Evolutionary conservation across 2,329 filamentous ascomycete genomes (phyloP).

Genomic region (Scopulariopsis brevicaulis): DNA sequence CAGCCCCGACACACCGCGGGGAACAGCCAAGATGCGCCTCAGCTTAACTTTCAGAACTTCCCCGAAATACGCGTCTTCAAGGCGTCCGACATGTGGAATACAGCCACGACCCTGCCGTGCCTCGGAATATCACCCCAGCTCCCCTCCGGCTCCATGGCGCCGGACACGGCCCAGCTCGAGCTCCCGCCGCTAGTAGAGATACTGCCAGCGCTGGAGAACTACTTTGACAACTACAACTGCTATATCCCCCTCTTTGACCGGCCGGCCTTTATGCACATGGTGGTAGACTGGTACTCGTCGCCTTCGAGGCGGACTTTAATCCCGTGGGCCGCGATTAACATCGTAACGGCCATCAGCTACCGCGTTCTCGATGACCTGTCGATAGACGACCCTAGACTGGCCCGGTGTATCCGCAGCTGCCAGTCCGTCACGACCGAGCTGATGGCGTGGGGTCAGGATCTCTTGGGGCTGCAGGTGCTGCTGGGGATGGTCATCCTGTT

Average conservation of each 20-base stretch:
- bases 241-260: slow-evolving; percentile 25
- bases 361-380: slow-evolving; percentile 7
- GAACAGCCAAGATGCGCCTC: neutral
- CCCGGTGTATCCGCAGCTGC: slow-evolving; percentile 22
- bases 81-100: neutral
- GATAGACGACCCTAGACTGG: slow-evolving; percentile 3
- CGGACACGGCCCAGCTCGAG: neutral
- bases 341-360: slow-evolving; percentile 24
- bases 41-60: neutral
- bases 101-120: neutral
- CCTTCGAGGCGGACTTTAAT: slow-evolving; percentile 11
- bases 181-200: slow-evolving; percentile 22
- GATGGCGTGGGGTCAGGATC: slow-evolving; percentile 22
- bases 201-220: slow-evolving; percentile 22
- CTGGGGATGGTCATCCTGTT: slow-evolving; percentile 25
- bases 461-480: slow-evolving; percentile 25
- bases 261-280: slow-evolving; percentile 20
- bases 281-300: slow-evolving; percentile 20
- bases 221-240: slow-evolving; percentile 22
- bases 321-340: slow-evolving; percentile 26
- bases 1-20: neutral
- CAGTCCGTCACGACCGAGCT: slow-evolving; percentile 25
- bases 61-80: neutral
- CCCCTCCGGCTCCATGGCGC: neutral
- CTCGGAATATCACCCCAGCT: neutral